Percentiles rank a stretch among this genome's conserved stretches.
These are phyloP conservation scores for Neurospora sp. DNA, from an alignment of 2,329 filamentous ascomycete genomes.

Conservation along the genomic window DNA sequence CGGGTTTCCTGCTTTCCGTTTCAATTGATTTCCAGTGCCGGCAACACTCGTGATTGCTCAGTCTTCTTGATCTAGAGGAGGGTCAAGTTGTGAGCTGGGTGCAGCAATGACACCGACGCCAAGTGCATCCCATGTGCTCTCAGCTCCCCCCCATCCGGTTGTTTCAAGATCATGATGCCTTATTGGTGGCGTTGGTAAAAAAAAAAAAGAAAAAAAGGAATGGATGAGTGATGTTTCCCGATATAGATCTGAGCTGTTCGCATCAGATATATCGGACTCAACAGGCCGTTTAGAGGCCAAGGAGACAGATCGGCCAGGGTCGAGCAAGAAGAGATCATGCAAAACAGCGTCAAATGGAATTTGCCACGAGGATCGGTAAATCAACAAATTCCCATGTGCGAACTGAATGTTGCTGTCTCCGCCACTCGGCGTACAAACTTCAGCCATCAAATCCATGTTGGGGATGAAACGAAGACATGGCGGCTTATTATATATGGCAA, in stretches of 20 bases:
- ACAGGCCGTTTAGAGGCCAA: background rate
- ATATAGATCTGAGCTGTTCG: background rate
- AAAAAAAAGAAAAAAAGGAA: rapidly evolving
- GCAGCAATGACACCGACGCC: background rate
- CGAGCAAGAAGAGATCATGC: background rate
- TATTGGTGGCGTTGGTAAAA: background rate
- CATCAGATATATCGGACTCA: background rate
- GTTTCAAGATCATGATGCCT: background rate
- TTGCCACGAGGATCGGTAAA: background rate
- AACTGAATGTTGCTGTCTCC: background rate
- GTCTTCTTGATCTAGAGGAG: background rate
- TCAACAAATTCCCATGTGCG: background rate
- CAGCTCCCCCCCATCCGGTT: background rate
- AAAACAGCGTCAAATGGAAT: background rate
- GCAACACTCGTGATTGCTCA: background rate
- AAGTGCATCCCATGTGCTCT: background rate
- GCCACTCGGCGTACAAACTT: background rate
- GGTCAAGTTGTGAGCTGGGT: background rate
- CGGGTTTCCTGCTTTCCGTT: background rate
- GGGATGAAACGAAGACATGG: background rate
- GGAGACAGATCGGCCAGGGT: background rate
- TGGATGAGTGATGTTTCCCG: background rate
- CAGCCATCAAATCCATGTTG: background rate
- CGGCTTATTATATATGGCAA: background rate
- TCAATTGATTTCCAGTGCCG: background rate